phyloP scores from a whole-genome alignment of 306 rosid genomes.

The Lathyrus oleraceus region DNA sequence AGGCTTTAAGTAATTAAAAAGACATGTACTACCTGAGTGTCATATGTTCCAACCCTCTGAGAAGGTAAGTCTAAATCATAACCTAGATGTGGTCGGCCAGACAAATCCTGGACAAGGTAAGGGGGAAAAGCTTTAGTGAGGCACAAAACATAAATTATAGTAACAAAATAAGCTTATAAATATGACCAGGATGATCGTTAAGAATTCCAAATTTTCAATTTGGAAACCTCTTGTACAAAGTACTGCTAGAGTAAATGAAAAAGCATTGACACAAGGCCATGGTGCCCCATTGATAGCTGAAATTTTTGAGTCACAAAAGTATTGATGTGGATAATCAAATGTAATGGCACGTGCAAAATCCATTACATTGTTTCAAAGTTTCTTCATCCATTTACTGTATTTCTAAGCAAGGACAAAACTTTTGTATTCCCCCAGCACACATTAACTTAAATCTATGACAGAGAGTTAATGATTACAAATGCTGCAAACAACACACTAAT shows the following conservation, averaged over 20 bases:
- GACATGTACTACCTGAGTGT: constrained; percentile 72
- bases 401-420: constrained; percentile 24
- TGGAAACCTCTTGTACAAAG: constrained; percentile 12
- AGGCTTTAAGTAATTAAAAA: constrained; percentile 17
- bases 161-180: constrained; percentile 1
- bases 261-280: constrained; percentile 8
- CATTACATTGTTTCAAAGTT: constrained; percentile 11
- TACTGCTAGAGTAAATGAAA: neutral
- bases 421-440: neutral
- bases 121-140: constrained; percentile 1
- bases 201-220: constrained; percentile 27
- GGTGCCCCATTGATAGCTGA: neutral
- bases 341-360: neutral
- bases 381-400: constrained; percentile 9
- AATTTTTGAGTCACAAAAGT: constrained; percentile 9
- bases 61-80: constrained; percentile 81
- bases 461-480: neutral
- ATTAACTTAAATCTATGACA: neutral
- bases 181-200: neutral
- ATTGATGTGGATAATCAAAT: constrained; percentile 16
- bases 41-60: constrained; percentile 87
- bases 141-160: neutral
- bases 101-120: constrained; percentile 72
- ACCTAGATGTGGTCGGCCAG: constrained; percentile 87
- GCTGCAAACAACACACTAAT: constrained; percentile 29